These are phyloP conservation scores for Pyricularia grisea DNA, from an alignment of 2,329 filamentous ascomycete species.

Conservation along the genomic window DNA sequence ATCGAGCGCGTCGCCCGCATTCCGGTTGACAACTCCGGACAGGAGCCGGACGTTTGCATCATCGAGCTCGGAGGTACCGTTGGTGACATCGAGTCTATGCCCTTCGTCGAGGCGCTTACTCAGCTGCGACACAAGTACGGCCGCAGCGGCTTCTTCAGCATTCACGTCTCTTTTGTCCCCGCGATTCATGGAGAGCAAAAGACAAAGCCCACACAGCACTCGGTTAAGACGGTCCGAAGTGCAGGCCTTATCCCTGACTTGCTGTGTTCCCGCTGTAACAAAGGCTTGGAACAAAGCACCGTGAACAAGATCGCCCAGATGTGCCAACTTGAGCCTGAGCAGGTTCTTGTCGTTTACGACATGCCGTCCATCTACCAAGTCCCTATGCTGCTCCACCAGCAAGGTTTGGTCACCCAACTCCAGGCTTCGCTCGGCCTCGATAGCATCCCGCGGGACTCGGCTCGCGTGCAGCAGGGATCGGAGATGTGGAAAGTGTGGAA, in stretches of 20 bases:
- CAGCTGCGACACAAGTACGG: slow-evolving; percentile 67
- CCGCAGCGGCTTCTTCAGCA: slow-evolving; percentile 75
- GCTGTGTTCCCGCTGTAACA: slow-evolving; percentile 71
- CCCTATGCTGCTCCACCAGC: slow-evolving; percentile 78
- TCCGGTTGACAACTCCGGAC: slow-evolving; percentile 75
- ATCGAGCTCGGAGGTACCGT: slow-evolving; percentile 20
- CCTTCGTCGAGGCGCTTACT: slow-evolving; percentile 79
- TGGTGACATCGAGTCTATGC: slow-evolving; percentile 61
- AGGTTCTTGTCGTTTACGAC: slow-evolving; percentile 84
- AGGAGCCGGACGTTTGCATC: slow-evolving; percentile 86
- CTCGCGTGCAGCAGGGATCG: slow-evolving; percentile 51
- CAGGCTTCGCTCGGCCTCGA: slow-evolving; percentile 57
- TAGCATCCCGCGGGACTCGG: slow-evolving; percentile 37
- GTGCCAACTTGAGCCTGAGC: slow-evolving; percentile 77
- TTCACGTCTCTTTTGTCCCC: slow-evolving; percentile 83
- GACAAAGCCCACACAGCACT: slow-evolving; percentile 93
- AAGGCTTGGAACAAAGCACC: slow-evolving; percentile 61
- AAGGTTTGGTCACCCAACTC: slow-evolving; percentile 64
- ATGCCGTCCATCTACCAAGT: slow-evolving; percentile 91
- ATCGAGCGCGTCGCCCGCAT: slow-evolving; percentile 78
- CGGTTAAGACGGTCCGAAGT: slow-evolving; percentile 75
- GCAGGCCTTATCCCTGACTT: slow-evolving; percentile 66
- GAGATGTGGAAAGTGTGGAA: slow-evolving; percentile 76
- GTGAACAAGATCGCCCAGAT: slow-evolving; percentile 81
- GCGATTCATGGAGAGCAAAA: slow-evolving; percentile 67